Conservation (phyloP, 306 rosid species). For the Cucurbita moschata region DNA sequence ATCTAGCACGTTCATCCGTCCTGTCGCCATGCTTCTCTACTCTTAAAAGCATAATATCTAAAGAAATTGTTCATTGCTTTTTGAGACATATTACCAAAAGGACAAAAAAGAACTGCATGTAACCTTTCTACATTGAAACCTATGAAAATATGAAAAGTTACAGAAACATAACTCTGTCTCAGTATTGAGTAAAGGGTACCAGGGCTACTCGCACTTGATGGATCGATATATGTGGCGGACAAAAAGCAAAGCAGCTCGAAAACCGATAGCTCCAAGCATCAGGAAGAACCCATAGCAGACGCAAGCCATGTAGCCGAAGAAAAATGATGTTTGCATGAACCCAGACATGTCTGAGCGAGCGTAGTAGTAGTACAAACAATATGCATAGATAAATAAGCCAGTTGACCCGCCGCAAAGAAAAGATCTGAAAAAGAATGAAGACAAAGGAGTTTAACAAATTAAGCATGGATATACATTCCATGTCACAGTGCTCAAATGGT, state of each 20-base stretch:
- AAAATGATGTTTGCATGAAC: constrained; percentile 55
- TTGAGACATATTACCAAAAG: constrained; percentile 22
- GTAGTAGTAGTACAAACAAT: constrained; percentile 54
- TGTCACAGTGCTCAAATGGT: not conserved
- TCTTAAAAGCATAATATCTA: constrained; percentile 30
- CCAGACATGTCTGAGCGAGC: constrained; percentile 57
- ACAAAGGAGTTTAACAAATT: not conserved
- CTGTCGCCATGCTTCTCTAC: constrained; percentile 13
- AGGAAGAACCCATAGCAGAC: constrained; percentile 63
- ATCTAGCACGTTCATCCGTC: constrained; percentile 9
- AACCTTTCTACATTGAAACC: not conserved
- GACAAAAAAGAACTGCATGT: constrained; percentile 31
- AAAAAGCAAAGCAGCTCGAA: constrained; percentile 50
- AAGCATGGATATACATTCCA: not conserved
- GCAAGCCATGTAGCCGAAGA: constrained; percentile 67
- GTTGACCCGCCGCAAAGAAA: constrained; percentile 58
- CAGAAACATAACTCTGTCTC: constrained; percentile 2
- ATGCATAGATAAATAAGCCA: constrained; percentile 43
- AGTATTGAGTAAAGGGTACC: not conserved
- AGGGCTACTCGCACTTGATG: constrained; percentile 40
- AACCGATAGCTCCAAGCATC: constrained; percentile 60
- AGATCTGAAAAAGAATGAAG: constrained; percentile 24
- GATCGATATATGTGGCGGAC: constrained; percentile 60
- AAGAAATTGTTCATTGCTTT: constrained; percentile 20
- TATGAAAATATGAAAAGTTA: constrained; percentile 3